Percentiles rank a stretch among this genome's conserved stretches.
Conservation (phyloP, 345 rosid genomes). For the Kandelia obovata region DNA sequence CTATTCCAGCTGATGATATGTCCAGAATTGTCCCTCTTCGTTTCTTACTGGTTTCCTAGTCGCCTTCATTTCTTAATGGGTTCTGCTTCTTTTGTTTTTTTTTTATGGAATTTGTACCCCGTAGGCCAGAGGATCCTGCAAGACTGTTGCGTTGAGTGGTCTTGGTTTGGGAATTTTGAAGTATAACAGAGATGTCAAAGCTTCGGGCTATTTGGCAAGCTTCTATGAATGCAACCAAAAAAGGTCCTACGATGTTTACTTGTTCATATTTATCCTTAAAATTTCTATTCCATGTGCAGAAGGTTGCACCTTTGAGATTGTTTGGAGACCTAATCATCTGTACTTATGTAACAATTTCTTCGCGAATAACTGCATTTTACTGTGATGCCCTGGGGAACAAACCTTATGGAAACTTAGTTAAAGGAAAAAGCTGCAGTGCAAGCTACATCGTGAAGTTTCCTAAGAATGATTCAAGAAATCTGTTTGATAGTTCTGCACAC, state of each 20-base stretch:
- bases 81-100: no score
- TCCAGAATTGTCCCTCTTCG: no score
- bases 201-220: conserved; percentile 72
- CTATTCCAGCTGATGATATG: background rate
- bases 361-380: no score
- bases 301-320: no score
- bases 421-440: background rate
- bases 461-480: background rate
- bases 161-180: conserved; percentile 6
- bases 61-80: no score
- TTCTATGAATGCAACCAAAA: conserved; percentile 79
- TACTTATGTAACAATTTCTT: no score
- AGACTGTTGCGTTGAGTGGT: no score
- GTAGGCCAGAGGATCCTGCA: no score
- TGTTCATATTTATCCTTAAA: background rate
- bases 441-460: background rate
- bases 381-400: background rate
- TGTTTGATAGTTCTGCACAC: background rate
- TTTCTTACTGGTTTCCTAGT: no score
- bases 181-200: conserved; percentile 52
- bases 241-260: conserved; percentile 34
- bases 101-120: background rate
- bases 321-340: no score
- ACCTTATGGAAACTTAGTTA: background rate
- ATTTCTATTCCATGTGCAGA: background rate